A percentile compares a stretch with the other conserved stretches of the same genome.
phyloP scores from a whole-genome alignment of 495 filamentous ascomycete species.

The Aspergillus asperescens region DNA sequence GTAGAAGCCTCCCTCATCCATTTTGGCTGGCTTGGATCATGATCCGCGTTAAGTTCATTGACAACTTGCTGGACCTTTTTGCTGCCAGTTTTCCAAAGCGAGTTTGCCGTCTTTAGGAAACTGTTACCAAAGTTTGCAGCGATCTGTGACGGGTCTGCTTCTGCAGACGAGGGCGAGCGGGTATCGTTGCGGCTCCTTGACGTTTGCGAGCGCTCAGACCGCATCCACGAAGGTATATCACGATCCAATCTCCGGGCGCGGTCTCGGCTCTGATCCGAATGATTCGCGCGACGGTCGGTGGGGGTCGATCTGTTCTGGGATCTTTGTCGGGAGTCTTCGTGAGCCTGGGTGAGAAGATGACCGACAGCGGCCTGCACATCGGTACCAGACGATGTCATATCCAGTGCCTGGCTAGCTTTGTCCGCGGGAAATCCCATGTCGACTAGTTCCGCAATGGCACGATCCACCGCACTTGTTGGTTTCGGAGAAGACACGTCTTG shows the following conservation, averaged over 20 bases:
- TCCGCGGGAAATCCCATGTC: slow-evolving; percentile 92
- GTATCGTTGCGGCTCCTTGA: slow-evolving; percentile 43
- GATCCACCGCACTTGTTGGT: slow-evolving; percentile 61
- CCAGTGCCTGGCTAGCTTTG: slow-evolving; percentile 70
- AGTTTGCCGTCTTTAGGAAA: slow-evolving; percentile 88
- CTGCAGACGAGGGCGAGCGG: slow-evolving; percentile 54
- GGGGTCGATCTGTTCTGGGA: slow-evolving; percentile 33
- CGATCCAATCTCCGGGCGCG: slow-evolving; percentile 37
- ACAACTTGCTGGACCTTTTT: slow-evolving; percentile 95
- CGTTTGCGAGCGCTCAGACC: slow-evolving; percentile 28
- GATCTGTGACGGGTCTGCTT: slow-evolving; percentile 71
- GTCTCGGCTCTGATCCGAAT: slow-evolving; percentile 31
- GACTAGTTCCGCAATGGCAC: slow-evolving; percentile 80
- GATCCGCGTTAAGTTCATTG: slow-evolving; percentile 77
- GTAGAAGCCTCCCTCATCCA: slow-evolving; percentile 77
- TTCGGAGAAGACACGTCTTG: slow-evolving; percentile 37
- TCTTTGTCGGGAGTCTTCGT: slow-evolving; percentile 64
- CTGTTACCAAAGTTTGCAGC: slow-evolving; percentile 79
- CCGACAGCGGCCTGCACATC: slow-evolving; percentile 86
- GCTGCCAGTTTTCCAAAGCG: slow-evolving; percentile 86
- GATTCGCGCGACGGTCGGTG: slow-evolving; percentile 29
- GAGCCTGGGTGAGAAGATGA: slow-evolving; percentile 86
- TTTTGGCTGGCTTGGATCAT: slow-evolving; percentile 79
- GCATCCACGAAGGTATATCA: slow-evolving; percentile 36
- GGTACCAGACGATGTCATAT: slow-evolving; percentile 68